Evolutionary conservation across 345 rosid species (phyloP).

Genomic region (Viola odorata): DNA sequence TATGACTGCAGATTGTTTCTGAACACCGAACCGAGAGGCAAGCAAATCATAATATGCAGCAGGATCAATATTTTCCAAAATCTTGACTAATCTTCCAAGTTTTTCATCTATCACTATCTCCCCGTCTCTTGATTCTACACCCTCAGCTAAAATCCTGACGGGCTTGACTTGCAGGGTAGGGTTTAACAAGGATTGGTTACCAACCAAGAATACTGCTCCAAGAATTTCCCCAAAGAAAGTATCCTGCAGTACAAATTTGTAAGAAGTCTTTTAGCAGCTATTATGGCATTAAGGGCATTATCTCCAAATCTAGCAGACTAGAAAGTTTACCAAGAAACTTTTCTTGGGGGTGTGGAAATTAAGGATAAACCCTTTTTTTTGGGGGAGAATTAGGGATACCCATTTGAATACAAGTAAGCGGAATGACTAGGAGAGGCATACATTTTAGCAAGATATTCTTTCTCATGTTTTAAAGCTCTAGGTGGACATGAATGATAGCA

Average conservation of each 20-base stretch:
- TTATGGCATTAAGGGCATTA: too few species aligned
- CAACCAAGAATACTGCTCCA: conserved; percentile 61
- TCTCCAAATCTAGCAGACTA: too few species aligned
- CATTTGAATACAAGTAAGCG: conserved; percentile 11
- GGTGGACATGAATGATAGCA: conserved; percentile 34
- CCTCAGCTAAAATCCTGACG: conserved; percentile 49
- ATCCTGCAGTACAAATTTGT: conserved; percentile 49
- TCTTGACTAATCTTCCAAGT: conserved; percentile 37
- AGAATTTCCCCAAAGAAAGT: conserved; percentile 76
- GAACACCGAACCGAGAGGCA: conserved; percentile 37
- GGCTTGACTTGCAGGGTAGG: conserved; percentile 30
- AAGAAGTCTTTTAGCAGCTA: too few species aligned
- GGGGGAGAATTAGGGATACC: conserved; percentile 13
- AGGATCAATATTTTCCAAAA: conserved; percentile 43
- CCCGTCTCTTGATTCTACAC: conserved; percentile 56
- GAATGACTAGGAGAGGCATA: conserved; percentile 38
- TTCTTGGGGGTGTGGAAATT: background rate
- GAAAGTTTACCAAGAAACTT: too few species aligned
- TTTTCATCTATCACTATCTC: conserved; percentile 30
- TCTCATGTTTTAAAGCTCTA: conserved; percentile 43
- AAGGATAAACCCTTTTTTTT: background rate
- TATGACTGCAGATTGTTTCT: conserved; percentile 59
- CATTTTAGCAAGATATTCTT: conserved; percentile 56
- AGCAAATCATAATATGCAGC: conserved; percentile 38
- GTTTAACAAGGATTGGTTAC: conserved; percentile 34